phyloP scores from a whole-genome alignment of 2,329 filamentous ascomycete genomes.

The Penicillium sp. region DNA sequence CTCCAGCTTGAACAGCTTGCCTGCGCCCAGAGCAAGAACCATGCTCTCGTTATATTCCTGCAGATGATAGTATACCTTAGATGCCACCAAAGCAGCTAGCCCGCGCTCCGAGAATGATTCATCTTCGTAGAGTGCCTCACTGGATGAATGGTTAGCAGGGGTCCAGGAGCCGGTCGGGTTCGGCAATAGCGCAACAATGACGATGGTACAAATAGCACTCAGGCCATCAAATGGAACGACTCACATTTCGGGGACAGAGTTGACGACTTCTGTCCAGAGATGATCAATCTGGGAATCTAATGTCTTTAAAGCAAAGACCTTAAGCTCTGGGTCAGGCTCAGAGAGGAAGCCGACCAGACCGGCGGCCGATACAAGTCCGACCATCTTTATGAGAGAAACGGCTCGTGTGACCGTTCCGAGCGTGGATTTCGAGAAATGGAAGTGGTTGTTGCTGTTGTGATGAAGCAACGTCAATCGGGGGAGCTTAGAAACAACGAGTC shows the following conservation, averaged over 20 bases:
- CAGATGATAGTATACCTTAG: conserved; percentile 98
- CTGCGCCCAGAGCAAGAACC: conserved; percentile 93
- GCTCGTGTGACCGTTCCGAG: conserved; percentile 13
- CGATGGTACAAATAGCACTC: not conserved
- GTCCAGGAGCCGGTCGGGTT: conserved; percentile 2
- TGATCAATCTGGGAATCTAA: conserved; percentile 96
- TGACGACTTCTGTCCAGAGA: conserved; percentile 96
- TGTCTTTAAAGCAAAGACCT: conserved; percentile 90
- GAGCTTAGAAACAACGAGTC: conserved; percentile 29
- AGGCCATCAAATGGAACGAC: conserved; percentile 32
- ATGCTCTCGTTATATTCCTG: conserved; percentile 99
- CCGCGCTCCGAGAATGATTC: conserved; percentile 91
- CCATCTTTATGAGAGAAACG: conserved; percentile 61
- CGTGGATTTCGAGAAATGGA: conserved; percentile 13
- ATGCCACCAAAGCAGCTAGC: conserved; percentile 88
- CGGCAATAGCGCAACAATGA: conserved; percentile 3
- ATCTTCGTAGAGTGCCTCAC: conserved; percentile 97
- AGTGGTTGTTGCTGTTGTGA: conserved; percentile 29
- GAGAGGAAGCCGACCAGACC: conserved; percentile 93
- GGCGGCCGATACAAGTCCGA: conserved; percentile 88
- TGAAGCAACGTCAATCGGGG: conserved; percentile 35
- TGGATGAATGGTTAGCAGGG: conserved; percentile 43
- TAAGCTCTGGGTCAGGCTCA: conserved; percentile 91
- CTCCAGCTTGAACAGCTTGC: conserved; percentile 92
- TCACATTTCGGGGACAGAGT: conserved; percentile 90